phyloP scores from a whole-genome alignment of 2,329 filamentous ascomycete species.

The Huntiella savannae region DNA sequence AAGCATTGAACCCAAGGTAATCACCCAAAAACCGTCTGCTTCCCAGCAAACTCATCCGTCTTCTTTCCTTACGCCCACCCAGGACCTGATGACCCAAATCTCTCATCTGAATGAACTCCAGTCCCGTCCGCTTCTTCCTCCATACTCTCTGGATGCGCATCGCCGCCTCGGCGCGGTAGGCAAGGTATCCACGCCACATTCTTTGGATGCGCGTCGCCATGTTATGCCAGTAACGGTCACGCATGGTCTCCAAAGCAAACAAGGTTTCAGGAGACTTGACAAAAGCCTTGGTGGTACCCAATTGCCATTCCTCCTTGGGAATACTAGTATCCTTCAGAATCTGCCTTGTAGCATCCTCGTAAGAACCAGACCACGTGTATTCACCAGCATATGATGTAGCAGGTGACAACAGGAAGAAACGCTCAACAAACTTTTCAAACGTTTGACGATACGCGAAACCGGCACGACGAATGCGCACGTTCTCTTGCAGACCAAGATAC shows the following conservation, averaged over 20 bases:
- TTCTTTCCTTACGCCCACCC: slow-evolving; percentile 70
- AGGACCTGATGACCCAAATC: slow-evolving; percentile 75
- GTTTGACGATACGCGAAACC: slow-evolving; percentile 94
- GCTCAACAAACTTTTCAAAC: slow-evolving; percentile 94
- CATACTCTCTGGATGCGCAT: slow-evolving; percentile 90
- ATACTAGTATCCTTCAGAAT: slow-evolving; percentile 96
- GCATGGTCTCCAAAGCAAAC: slow-evolving; percentile 93
- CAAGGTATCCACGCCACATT: slow-evolving; percentile 89
- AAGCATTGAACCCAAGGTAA: slow-evolving; percentile 75
- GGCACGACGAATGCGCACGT: slow-evolving; percentile 88
- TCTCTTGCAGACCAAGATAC: slow-evolving; percentile 96
- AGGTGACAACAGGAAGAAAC: slow-evolving; percentile 87
- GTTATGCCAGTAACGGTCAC: slow-evolving; percentile 96
- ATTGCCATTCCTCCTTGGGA: slow-evolving; percentile 84
- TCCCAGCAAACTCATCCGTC: slow-evolving; percentile 77
- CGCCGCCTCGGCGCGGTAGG: slow-evolving; percentile 81
- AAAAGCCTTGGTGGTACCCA: slow-evolving; percentile 92
- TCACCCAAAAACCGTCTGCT: slow-evolving; percentile 87
- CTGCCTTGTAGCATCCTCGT: slow-evolving; percentile 70
- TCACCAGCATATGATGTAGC: slow-evolving; percentile 93
- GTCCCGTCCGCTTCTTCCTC: slow-evolving; percentile 78
- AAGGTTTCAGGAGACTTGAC: slow-evolving; percentile 96
- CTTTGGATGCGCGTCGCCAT: slow-evolving; percentile 97
- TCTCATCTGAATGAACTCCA: slow-evolving; percentile 72
- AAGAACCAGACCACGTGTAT: slow-evolving; percentile 85